Percentiles rank a stretch among this genome's conserved stretches.
These are phyloP conservation scores for Sporothrix protearum DNA, from an alignment of 2,329 filamentous ascomycete species.

Conservation along the genomic window DNA sequence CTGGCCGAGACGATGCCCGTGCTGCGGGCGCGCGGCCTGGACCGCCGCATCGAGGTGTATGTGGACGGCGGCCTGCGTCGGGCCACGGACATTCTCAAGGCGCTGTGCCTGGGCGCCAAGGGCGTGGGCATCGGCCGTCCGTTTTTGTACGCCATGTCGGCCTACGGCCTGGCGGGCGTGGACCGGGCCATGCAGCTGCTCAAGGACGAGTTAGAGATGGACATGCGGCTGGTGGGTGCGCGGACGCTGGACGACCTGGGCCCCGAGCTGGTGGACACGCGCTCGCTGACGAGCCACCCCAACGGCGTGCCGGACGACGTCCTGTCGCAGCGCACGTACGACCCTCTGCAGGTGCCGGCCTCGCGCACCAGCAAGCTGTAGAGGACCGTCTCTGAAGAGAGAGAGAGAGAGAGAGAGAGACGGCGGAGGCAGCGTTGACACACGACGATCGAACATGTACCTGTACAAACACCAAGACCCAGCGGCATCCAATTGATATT, in stretches of 20 bases:
- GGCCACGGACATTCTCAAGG: slow-evolving; percentile 93
- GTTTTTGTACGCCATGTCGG: slow-evolving; percentile 93
- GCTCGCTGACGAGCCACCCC: slow-evolving; percentile 59
- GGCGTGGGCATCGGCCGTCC: slow-evolving; percentile 92
- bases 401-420: background rate
- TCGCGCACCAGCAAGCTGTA: slow-evolving; percentile 53
- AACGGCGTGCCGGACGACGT: slow-evolving; percentile 49
- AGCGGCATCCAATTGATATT: slow-evolving; percentile 8
- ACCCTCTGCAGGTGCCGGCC: slow-evolving; percentile 50
- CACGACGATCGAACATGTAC: slow-evolving; percentile 12
- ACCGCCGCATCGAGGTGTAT: slow-evolving; percentile 79
- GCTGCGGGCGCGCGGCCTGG: slow-evolving; percentile 67
- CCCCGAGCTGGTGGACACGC: slow-evolving; percentile 73
- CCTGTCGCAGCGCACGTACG: slow-evolving; percentile 50
- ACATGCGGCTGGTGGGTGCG: slow-evolving; percentile 90
- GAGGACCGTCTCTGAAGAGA: background rate
- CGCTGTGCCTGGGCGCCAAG: slow-evolving; percentile 83
- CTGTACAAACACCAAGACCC: slow-evolving; percentile 1
- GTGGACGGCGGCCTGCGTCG: slow-evolving; percentile 87
- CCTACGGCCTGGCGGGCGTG: slow-evolving; percentile 83
- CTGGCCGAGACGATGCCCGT: slow-evolving; percentile 91
- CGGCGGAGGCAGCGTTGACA: background rate
- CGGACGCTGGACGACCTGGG: slow-evolving; percentile 71
- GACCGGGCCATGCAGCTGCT: slow-evolving; percentile 88
- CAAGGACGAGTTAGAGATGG: slow-evolving; percentile 98